phyloP scores from a whole-genome alignment of 1,284 basidiomycete genomes.

The Sporisorium exsertum region DNA sequence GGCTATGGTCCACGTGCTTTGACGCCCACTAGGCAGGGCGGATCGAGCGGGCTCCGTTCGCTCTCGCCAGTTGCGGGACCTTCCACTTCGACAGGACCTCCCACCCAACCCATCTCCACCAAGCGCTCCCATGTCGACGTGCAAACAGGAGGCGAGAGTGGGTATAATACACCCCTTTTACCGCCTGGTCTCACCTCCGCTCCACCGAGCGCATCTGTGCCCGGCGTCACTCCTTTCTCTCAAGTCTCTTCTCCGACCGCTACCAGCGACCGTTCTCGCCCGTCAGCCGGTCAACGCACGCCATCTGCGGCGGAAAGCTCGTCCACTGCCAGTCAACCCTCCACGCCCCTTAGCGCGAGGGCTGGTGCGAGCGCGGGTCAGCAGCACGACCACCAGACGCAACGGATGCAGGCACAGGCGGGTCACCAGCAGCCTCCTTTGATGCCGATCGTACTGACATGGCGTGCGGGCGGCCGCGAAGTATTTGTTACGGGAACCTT shows the following conservation, averaged over 20 bases:
- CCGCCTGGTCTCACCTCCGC: constrained; percentile 53
- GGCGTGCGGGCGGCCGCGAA: constrained; percentile 62
- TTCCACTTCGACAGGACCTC: constrained; percentile 38
- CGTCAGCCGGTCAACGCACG: constrained; percentile 7
- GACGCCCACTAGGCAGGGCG: constrained; percentile 43
- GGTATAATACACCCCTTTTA: constrained; percentile 51
- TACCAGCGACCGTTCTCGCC: constrained; percentile 4
- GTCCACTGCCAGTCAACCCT: constrained; percentile 28
- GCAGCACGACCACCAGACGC: constrained; percentile 12
- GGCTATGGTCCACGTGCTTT: constrained; percentile 35
- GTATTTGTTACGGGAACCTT: constrained; percentile 76
- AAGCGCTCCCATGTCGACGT: constrained; percentile 46
- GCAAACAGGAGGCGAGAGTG: constrained; percentile 55
- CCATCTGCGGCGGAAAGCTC: constrained; percentile 11
- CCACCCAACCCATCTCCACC: constrained; percentile 26
- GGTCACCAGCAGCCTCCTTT: constrained; percentile 19
- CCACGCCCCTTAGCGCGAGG: constrained; percentile 32
- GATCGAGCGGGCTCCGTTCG: constrained; percentile 26
- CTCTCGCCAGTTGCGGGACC: constrained; percentile 36
- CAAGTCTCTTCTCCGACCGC: constrained; percentile 23
- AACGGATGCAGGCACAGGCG: constrained; percentile 13
- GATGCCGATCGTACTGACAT: constrained; percentile 52
- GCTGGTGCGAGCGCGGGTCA: constrained; percentile 3
- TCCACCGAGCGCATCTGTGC: constrained; percentile 40
- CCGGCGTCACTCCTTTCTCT: constrained; percentile 35